Conservation (phyloP, 306 rosid genomes). For the Fagus sylvatica region DNA sequence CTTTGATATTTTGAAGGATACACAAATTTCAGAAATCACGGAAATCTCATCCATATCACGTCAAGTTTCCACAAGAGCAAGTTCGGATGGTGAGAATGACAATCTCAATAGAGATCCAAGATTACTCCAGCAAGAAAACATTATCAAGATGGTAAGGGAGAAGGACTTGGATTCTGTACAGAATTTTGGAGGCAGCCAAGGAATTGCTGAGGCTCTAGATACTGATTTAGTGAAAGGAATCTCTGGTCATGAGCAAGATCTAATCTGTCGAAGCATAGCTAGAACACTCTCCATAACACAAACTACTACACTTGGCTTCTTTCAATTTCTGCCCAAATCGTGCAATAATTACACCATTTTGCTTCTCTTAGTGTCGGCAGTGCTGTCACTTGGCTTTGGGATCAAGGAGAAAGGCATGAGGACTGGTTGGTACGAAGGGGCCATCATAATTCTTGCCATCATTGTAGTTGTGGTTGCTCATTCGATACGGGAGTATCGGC, state of each 20-base stretch:
- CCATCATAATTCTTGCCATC: constrained; percentile 2
- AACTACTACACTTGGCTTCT: background rate
- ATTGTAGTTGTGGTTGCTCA: constrained; percentile 6
- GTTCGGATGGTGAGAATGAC: too few relatives aligned
- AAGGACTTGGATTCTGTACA: constrained; percentile 4
- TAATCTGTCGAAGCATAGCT: background rate
- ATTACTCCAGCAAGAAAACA: constrained; percentile 5
- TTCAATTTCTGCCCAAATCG: background rate
- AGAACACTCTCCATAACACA: background rate
- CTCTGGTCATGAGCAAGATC: background rate
- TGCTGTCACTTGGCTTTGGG: constrained; percentile 19
- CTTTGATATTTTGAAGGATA: too few relatives aligned
- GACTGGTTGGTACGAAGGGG: constrained; percentile 26
- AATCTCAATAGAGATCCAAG: too few relatives aligned
- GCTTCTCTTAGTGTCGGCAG: background rate
- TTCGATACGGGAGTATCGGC: background rate
- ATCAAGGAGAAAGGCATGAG: constrained; percentile 14
- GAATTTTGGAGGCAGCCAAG: constrained; percentile 16
- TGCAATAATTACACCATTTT: background rate
- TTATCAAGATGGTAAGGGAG: background rate
- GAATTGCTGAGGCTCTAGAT: constrained; percentile 18
- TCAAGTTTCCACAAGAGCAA: too few relatives aligned
- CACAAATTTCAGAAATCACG: too few relatives aligned
- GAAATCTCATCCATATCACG: too few relatives aligned
- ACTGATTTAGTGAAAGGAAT: constrained; percentile 8